These are phyloP conservation scores for Daedaleopsis nitida DNA, from an alignment of 768 basidiomycete genomes.

Conservation along the genomic window DNA sequence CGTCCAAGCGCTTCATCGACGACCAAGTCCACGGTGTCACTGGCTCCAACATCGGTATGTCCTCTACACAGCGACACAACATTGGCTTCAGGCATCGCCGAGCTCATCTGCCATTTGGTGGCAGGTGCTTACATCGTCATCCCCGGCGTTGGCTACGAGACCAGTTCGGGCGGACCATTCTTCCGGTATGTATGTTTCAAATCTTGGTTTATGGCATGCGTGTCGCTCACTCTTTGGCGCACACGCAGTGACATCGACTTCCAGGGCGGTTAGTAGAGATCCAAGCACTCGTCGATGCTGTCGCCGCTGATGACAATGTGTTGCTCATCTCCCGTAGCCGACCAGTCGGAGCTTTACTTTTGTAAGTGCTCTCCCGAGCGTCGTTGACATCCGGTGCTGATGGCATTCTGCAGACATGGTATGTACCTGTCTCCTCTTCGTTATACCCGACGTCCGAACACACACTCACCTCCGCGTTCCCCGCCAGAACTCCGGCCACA, in stretches of 20 bases:
- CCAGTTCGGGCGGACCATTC: slow-evolving; percentile 51
- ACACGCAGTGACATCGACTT: slow-evolving; percentile 42
- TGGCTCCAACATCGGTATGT: slow-evolving; percentile 40
- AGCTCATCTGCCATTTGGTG: not conserved
- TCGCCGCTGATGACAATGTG: not conserved
- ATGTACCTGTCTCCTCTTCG: not conserved
- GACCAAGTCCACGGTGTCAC: slow-evolving; percentile 54
- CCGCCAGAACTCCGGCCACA: slow-evolving; percentile 43
- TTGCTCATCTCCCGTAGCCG: slow-evolving; percentile 13
- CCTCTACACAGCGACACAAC: too few species aligned
- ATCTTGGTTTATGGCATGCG: not conserved
- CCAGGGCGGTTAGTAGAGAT: slow-evolving; percentile 34
- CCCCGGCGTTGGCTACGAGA: slow-evolving; percentile 47
- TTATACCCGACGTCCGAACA: not conserved
- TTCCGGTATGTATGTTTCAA: slow-evolving; percentile 38
- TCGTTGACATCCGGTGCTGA: not conserved
- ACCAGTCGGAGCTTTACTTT: slow-evolving; percentile 50
- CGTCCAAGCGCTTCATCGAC: slow-evolving; percentile 45
- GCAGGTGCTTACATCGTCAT: slow-evolving; percentile 45
- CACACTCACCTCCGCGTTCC: not conserved
- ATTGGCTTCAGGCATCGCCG: not conserved
- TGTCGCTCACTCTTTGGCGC: too few species aligned
- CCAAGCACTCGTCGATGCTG: not conserved
- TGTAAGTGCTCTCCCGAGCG: slow-evolving; percentile 30
- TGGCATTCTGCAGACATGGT: not conserved